phyloP scores from a whole-genome alignment of 306 rosid species.

The Quercus engelmannii region DNA sequence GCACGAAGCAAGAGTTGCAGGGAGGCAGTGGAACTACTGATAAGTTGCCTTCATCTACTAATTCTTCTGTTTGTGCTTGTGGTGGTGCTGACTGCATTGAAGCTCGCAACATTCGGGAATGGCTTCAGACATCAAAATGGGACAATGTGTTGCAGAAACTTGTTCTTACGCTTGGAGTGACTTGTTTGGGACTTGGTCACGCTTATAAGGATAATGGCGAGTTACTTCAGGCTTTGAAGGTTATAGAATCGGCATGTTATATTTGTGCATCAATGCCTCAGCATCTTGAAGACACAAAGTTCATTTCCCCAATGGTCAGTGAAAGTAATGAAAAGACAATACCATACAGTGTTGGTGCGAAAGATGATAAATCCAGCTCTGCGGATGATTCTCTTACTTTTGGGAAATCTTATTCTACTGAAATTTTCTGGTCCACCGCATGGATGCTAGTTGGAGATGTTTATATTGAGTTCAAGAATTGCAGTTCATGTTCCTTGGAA shows the following conservation, averaged over 20 bases:
- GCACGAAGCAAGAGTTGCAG: conserved; percentile 53
- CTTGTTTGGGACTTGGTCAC: conserved; percentile 89
- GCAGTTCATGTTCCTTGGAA: conserved; percentile 79
- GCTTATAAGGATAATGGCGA: conserved; percentile 80
- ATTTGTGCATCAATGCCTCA: conserved; percentile 96
- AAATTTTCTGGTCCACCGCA: conserved; percentile 91
- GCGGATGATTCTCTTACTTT: conserved; percentile 34
- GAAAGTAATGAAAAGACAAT: conserved; percentile 36
- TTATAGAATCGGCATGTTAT: conserved; percentile 83
- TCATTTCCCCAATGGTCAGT: conserved; percentile 74
- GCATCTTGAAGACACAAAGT: conserved; percentile 74
- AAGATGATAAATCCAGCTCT: conserved; percentile 34
- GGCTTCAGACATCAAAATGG: conserved; percentile 93
- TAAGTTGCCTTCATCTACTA: conserved; percentile 44
- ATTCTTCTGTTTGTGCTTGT: conserved; percentile 83
- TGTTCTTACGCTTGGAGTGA: conserved; percentile 93
- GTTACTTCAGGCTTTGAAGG: conserved; percentile 78
- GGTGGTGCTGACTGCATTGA: conserved; percentile 95
- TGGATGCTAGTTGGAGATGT: conserved; percentile 92
- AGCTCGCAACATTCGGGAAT: conserved; percentile 89
- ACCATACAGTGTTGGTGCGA: conserved; percentile 28
- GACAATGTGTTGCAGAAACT: conserved; percentile 89
- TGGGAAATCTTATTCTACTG: conserved; percentile 65
- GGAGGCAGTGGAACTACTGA: conserved; percentile 44
- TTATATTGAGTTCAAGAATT: conserved; percentile 69